Percentiles rank a stretch among this genome's conserved stretches.
Evolutionary conservation across 2,329 filamentous ascomycete genomes (phyloP).

Genomic region (Xylaria sp.): DNA sequence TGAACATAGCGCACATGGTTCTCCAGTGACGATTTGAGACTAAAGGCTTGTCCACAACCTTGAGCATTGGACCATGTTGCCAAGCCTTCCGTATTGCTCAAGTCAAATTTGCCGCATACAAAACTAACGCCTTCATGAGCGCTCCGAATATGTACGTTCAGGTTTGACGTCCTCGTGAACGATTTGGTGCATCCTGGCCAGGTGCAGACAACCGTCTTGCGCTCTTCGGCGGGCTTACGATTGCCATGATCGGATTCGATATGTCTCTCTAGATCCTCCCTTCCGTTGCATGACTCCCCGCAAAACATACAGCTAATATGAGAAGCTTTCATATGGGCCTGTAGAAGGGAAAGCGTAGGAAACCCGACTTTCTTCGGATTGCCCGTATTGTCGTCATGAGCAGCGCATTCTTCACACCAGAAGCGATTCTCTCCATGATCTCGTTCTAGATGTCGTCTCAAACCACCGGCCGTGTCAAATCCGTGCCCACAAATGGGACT

Average conservation of each 20-base stretch:
- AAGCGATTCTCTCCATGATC: conserved; percentile 76
- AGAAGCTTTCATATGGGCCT: conserved; percentile 75
- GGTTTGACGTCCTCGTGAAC: conserved; percentile 86
- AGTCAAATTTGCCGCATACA: conserved; percentile 77
- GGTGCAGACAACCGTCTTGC: conserved; percentile 74
- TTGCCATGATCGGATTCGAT: conserved; percentile 80
- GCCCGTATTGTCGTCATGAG: conserved; percentile 53
- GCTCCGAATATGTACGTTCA: conserved; percentile 80
- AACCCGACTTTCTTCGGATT: conserved; percentile 67
- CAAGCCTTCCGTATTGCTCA: conserved; percentile 67
- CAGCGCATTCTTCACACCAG: conserved; percentile 78
- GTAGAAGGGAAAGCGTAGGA: conserved; percentile 74
- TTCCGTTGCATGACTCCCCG: conserved; percentile 71
- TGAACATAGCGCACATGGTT: conserved; percentile 88
- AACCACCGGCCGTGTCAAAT: conserved; percentile 77
- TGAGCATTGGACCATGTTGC: conserved; percentile 70
- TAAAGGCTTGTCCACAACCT: conserved; percentile 80
- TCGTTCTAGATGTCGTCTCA: conserved; percentile 76
- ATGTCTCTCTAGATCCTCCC: conserved; percentile 77
- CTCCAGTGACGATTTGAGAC: conserved; percentile 80
- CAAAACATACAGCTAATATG: conserved; percentile 84
- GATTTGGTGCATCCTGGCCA: conserved; percentile 75
- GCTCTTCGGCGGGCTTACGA: conserved; percentile 63
- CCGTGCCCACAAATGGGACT: conserved; percentile 66
- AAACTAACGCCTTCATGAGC: conserved; percentile 82